These are phyloP conservation scores for Candida koratica DNA, from an alignment of 805 yeast species.

Conservation along the genomic window DNA sequence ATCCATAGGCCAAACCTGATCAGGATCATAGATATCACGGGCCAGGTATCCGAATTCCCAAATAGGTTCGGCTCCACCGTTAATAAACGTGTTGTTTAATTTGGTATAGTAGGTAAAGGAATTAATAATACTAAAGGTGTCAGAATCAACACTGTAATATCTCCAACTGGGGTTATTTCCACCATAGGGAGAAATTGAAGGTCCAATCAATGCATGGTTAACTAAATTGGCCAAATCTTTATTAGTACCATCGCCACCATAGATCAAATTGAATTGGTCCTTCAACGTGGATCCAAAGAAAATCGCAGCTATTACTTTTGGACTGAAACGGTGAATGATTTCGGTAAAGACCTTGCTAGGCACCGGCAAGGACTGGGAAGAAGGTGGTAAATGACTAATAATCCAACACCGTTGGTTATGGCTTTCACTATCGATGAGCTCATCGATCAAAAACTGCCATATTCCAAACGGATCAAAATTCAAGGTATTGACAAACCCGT, in stretches of 20 bases:
- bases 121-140: constrained; percentile 58
- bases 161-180: constrained; percentile 69
- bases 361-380: constrained; percentile 56
- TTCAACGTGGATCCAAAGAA: constrained; percentile 69
- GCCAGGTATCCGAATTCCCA: constrained; percentile 68
- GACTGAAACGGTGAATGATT: constrained; percentile 63
- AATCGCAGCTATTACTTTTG: constrained; percentile 61
- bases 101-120: constrained; percentile 55
- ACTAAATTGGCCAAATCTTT: constrained; percentile 21
- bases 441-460: constrained; percentile 56
- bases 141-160: constrained; percentile 60
- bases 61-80: constrained; percentile 52
- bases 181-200: constrained; percentile 58
- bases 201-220: constrained; percentile 60
- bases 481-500: constrained; percentile 47
- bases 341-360: constrained; percentile 52
- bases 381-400: constrained; percentile 62
- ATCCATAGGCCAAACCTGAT: constrained; percentile 52
- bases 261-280: constrained; percentile 61
- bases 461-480: constrained; percentile 61
- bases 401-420: constrained; percentile 68
- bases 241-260: constrained; percentile 43
- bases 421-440: constrained; percentile 54
- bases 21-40: constrained; percentile 51
- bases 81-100: constrained; percentile 52